Percentiles rank a stretch among this genome's conserved stretches.
phyloP scores from a whole-genome alignment of 176 grass and related monocot genomes.

The Rhipidocladum racemiflorum region DNA sequence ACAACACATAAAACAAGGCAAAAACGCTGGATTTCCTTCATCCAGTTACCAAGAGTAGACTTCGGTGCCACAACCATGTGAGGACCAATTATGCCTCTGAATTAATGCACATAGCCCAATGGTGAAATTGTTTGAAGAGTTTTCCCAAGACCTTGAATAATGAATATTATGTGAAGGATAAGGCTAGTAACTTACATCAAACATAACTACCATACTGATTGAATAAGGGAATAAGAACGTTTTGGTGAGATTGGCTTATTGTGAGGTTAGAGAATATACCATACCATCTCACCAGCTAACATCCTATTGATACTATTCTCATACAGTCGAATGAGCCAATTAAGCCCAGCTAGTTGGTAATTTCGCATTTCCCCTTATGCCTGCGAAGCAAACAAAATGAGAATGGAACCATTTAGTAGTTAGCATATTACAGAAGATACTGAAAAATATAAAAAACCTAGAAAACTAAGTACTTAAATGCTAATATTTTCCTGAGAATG shows the following conservation, averaged over 20 bases:
- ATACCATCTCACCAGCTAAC: slow-evolving; percentile 99
- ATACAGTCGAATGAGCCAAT: slow-evolving; percentile 94
- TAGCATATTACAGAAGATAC: background rate
- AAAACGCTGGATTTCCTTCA: no score
- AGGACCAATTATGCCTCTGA: slow-evolving; percentile 90
- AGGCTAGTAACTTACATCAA: background rate
- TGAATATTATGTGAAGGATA: background rate
- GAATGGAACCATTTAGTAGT: slow-evolving; percentile 1
- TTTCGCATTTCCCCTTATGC: slow-evolving; percentile 97
- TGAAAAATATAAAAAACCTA: background rate
- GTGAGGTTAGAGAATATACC: background rate
- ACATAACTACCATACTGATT: background rate
- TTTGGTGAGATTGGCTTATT: background rate
- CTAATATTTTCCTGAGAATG: slow-evolving; percentile 3
- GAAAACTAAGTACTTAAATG: background rate
- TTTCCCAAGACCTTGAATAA: slow-evolving; percentile 88
- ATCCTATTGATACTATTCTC: slow-evolving; percentile 99
- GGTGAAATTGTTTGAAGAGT: slow-evolving; percentile 98
- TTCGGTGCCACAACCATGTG: slow-evolving; percentile 99
- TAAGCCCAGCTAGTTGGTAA: slow-evolving; percentile 96
- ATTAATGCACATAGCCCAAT: slow-evolving; percentile 87
- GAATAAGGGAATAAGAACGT: background rate
- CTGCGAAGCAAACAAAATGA: slow-evolving; percentile 41
- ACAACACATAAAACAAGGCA: no score
- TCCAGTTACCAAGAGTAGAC: no score